Evolutionary conservation across 768 basidiomycete species (phyloP), one percentile per base, ranked within the genome.

Genomic region (Jaapia argillacea): DNA sequence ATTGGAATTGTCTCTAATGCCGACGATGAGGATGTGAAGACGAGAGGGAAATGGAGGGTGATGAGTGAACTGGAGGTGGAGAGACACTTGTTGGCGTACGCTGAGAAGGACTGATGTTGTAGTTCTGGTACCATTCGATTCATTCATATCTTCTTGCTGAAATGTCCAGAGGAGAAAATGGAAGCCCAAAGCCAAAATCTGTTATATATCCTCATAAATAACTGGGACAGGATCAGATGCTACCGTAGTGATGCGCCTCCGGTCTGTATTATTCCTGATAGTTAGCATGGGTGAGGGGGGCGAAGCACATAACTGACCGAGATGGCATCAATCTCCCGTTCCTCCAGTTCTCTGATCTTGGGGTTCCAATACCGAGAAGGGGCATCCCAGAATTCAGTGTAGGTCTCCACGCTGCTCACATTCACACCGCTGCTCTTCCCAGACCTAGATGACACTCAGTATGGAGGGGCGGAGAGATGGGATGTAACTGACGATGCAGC

Each of bases 1-100:
- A 88, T 99, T 51, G 94, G 91, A 0, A 85, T 98, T 42, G 84
- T 89, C 18, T 94, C 90, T 22, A 72, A 71, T 1, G 72, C 74
- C 26, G 71, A 78, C 5, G 84, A 85, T 14, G 91, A 94, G 58
- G 65, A 72, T 47, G 65, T 64, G 46, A 85, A 88, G 68, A 78
- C 74, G 28, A 68, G 73, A 49, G 88, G 88, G 24, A 57, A 70
- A 43, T 91, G 88, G 88, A 74, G 88, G 25, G 80, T 85, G 36
- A 77, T 91, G 78, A 68, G 63, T 27, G 79, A 85, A 56, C 71
- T 60, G 18, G 88, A 91, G 61, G 79, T 90, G 27, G 88, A 91
- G 64, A 61, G 74, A 52, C 76, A 88, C 59, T 59, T 91, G 59
- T 64, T 88, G 41, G 89, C 88, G 44, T 91, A 89, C 51, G 89